These are phyloP conservation scores for Lyophyllum shimeji DNA, from an alignment of 768 basidiomycete genomes.

Conservation along the genomic window DNA sequence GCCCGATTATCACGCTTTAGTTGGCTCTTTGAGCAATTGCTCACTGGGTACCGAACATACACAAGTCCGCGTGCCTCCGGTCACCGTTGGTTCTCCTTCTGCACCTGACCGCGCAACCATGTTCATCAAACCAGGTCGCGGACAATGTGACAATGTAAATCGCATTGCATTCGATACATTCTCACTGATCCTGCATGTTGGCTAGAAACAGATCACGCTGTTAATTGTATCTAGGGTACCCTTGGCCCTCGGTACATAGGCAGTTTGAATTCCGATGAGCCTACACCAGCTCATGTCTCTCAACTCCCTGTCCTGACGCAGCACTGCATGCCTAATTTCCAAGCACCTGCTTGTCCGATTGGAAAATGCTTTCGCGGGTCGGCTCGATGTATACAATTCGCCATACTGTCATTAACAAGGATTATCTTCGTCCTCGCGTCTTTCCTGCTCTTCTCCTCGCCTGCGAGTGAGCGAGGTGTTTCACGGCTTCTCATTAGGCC, in stretches of 20 bases:
- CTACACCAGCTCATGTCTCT: background rate
- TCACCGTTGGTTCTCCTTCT: no score
- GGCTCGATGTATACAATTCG: background rate
- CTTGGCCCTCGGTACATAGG: background rate
- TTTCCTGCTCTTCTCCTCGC: background rate
- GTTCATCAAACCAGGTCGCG: no score
- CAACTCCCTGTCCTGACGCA: background rate
- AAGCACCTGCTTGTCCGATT: background rate
- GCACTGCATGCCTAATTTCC: background rate
- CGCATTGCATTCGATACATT: background rate
- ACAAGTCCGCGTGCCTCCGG: background rate
- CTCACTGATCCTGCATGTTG: background rate
- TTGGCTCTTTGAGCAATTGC: background rate
- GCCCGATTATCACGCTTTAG: background rate
- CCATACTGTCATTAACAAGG: background rate
- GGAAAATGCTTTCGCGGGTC: background rate
- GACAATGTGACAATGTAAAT: no score
- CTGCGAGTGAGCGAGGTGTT: background rate
- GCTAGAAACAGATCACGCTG: background rate
- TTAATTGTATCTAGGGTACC: background rate
- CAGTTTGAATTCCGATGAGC: background rate
- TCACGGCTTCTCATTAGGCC: background rate
- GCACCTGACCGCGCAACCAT: no score
- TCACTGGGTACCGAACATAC: background rate
- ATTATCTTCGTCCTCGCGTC: background rate